phyloP scores from a whole-genome alignment of 805 yeast genomes.

The Cyberlindnera euphorbiae region DNA sequence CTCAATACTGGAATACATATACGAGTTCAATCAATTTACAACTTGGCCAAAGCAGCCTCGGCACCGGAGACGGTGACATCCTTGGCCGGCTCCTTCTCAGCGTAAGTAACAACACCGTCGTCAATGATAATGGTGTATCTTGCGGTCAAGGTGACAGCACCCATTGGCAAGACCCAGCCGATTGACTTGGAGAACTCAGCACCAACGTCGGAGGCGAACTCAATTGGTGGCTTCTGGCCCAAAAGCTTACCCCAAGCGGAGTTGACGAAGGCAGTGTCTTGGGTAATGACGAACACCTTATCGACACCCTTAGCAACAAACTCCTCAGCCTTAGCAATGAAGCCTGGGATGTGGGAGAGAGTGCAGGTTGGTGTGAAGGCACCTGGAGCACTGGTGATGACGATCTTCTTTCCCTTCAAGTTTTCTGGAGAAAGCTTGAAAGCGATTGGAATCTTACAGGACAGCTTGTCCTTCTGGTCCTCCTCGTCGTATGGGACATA shows the following conservation, averaged over 20 bases:
- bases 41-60: conserved; percentile 27
- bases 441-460: conserved; percentile 24
- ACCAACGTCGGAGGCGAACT: conserved; percentile 64
- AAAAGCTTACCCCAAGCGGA: conserved; percentile 57
- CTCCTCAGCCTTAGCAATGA: conserved; percentile 42
- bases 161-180: conserved; percentile 55
- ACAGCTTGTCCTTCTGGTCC: conserved; percentile 23
- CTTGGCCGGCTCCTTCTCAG: conserved; percentile 30
- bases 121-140: conserved; percentile 73
- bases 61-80: conserved; percentile 26
- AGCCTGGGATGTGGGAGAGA: conserved; percentile 67
- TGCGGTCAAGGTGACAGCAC: conserved; percentile 49
- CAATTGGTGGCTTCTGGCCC: conserved; percentile 30
- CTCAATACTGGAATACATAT: too few species aligned
- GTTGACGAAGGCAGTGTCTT: conserved; percentile 68
- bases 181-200: conserved; percentile 53
- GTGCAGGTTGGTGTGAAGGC: conserved; percentile 86
- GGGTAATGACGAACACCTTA: conserved; percentile 52
- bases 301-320: conserved; percentile 60
- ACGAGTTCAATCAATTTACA: too few species aligned
- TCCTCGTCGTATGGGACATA: conserved; percentile 26
- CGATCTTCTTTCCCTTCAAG: conserved; percentile 34
- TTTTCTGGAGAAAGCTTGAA: conserved; percentile 24
- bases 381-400: conserved; percentile 77
- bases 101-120: conserved; percentile 47